Conservation (phyloP, 768 basidiomycete genomes). For the Collybia mongolica region DNA sequence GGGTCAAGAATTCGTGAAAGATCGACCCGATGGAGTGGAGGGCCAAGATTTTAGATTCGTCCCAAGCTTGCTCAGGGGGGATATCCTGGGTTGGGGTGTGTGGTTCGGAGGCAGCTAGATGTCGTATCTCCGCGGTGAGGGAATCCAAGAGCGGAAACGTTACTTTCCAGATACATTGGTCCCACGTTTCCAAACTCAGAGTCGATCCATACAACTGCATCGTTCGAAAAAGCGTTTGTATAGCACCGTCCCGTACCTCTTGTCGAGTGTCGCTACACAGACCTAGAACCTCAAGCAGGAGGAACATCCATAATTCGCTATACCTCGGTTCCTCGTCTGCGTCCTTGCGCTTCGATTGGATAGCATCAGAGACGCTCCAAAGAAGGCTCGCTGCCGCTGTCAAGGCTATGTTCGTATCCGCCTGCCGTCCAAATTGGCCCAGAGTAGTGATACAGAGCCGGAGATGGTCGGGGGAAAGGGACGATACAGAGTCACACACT, state of each 20-base stretch:
- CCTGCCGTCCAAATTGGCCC: constrained; percentile 88
- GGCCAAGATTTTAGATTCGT: constrained; percentile 86
- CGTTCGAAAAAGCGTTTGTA: constrained; percentile 92
- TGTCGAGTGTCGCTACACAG: constrained; percentile 80
- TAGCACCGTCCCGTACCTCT: constrained; percentile 91
- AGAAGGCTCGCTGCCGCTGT: constrained; percentile 91
- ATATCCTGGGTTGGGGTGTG: constrained; percentile 11
- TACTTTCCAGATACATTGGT: constrained; percentile 88
- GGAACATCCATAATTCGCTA: constrained; percentile 91
- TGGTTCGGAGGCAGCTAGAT: constrained; percentile 21
- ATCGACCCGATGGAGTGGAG: constrained; percentile 82
- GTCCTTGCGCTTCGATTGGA: constrained; percentile 78
- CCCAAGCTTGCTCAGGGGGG: constrained; percentile 55
- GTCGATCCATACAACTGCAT: constrained; percentile 92
- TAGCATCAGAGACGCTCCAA: constrained; percentile 96
- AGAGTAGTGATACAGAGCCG: constrained; percentile 88
- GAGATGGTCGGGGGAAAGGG: constrained; percentile 77
- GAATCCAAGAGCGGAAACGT: constrained; percentile 84
- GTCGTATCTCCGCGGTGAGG: constrained; percentile 56
- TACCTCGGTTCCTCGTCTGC: constrained; percentile 67
- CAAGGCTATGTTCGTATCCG: constrained; percentile 94
- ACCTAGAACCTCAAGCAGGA: constrained; percentile 79
- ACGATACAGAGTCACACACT: constrained; percentile 89
- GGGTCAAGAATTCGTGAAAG: constrained; percentile 74
- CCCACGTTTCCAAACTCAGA: constrained; percentile 82